Evolutionary conservation across 2,329 filamentous ascomycete species (phyloP).

Genomic region (Penicillium expansum): DNA sequence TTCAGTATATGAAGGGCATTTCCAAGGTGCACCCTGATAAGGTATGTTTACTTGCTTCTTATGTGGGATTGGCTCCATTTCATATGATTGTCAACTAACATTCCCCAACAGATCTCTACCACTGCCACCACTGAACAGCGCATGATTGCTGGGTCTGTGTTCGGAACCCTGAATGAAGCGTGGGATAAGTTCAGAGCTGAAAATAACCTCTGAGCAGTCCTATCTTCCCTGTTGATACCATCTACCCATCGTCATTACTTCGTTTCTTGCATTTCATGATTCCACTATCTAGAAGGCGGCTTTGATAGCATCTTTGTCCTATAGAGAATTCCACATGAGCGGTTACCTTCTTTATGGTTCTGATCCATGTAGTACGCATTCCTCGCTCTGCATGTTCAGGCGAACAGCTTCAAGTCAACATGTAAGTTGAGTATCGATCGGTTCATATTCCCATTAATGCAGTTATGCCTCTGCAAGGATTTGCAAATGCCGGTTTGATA

Average conservation of each 20-base stretch:
- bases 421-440: background rate
- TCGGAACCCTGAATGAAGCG: constrained; percentile 63
- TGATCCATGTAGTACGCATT: background rate
- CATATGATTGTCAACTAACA: constrained; percentile 10
- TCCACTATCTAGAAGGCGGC: background rate
- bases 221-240: constrained; percentile 5
- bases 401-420: background rate
- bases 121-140: constrained; percentile 64
- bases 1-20: constrained; percentile 98
- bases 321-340: background rate
- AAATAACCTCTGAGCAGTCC: constrained; percentile 51
- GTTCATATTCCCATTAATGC: background rate
- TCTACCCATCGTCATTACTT: background rate
- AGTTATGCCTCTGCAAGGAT: background rate
- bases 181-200: constrained; percentile 68
- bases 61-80: background rate
- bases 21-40: constrained; percentile 98
- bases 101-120: constrained; percentile 54
- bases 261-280: background rate
- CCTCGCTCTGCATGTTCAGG: background rate
- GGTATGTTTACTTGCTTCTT: constrained; percentile 56
- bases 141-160: constrained; percentile 65
- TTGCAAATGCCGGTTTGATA: background rate
- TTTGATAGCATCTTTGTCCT: constrained; percentile 1
- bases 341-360: background rate